Percentiles rank a stretch among this genome's conserved stretches.
phyloP scores from a whole-genome alignment of 1,284 basidiomycete species.

The Ustilago xerochloae region DNA sequence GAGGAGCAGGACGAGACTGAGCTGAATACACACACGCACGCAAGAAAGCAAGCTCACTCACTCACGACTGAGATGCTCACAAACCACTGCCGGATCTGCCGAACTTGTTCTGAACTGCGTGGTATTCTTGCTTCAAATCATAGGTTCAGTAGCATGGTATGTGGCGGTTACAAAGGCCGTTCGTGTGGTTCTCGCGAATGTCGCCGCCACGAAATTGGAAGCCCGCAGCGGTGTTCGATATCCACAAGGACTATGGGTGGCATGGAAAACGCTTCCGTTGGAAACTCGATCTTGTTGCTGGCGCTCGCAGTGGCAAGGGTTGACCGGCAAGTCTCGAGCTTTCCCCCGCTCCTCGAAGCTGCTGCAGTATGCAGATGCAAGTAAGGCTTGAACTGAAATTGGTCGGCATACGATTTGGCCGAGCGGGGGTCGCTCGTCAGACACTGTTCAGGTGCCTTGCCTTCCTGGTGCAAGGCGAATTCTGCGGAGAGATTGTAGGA shows the following conservation, averaged over 20 bases:
- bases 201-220: not conserved
- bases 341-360: not conserved
- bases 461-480: too few species aligned
- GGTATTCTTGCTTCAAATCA: too few species aligned
- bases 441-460: too few species aligned
- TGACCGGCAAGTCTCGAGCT: not conserved
- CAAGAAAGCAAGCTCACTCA: too few species aligned
- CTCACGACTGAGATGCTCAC: too few species aligned
- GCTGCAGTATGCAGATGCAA: not conserved
- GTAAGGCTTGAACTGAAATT: too few species aligned
- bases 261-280: constrained; percentile 1
- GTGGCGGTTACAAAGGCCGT: too few species aligned
- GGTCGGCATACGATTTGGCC: not conserved
- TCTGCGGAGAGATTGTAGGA: not conserved
- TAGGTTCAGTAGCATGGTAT: too few species aligned
- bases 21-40: not conserved
- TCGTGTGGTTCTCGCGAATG: not conserved
- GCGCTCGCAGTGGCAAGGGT: too few species aligned
- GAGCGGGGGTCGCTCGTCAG: not conserved
- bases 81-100: too few species aligned
- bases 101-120: too few species aligned
- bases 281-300: not conserved
- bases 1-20: not conserved
- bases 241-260: not conserved
- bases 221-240: not conserved